Conservation (phyloP, 2,329 filamentous ascomycete species). For the Paecilomyces formosus region DNA sequence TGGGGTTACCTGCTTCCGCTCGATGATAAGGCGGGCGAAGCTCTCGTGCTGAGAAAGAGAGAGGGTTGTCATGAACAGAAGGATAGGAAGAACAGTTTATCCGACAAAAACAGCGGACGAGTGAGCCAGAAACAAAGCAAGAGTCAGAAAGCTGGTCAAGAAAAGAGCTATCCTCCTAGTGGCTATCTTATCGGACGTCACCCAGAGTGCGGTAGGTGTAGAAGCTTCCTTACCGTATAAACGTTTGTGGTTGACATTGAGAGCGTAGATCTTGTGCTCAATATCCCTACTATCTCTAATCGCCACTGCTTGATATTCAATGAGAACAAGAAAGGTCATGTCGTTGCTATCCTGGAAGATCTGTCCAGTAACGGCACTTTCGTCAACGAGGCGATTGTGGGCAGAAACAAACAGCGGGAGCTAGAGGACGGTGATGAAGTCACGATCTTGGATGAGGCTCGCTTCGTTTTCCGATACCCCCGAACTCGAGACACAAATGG, state of each 20-base stretch:
- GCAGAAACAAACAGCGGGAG: slow-evolving; percentile 84
- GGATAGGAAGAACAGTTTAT: slow-evolving; percentile 29
- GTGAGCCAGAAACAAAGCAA: slow-evolving; percentile 45
- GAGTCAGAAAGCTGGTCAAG: slow-evolving; percentile 52
- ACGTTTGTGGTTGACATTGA: slow-evolving; percentile 9
- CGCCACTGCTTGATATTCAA: slow-evolving; percentile 51
- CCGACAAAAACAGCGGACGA: slow-evolving; percentile 27
- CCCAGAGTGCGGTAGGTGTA: slow-evolving; percentile 75
- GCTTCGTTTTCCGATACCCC: slow-evolving; percentile 90
- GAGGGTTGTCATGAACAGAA: slow-evolving; percentile 55
- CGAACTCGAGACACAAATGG: slow-evolving; percentile 63
- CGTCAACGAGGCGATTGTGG: slow-evolving; percentile 84
- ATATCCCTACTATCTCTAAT: slow-evolving; percentile 78
- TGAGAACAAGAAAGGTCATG: slow-evolving; percentile 51
- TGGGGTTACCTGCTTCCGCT: slow-evolving; percentile 93
- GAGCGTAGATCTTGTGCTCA: slow-evolving; percentile 60
- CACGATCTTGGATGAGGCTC: slow-evolving; percentile 72
- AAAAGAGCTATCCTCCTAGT: slow-evolving; percentile 54
- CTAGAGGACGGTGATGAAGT: slow-evolving; percentile 87
- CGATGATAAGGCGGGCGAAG: slow-evolving; percentile 60
- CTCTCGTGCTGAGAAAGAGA: slow-evolving; percentile 68
- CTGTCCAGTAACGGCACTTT: slow-evolving; percentile 95
- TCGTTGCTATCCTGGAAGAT: slow-evolving; percentile 75
- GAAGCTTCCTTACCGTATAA: not conserved
- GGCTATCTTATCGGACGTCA: slow-evolving; percentile 91